phyloP scores from a whole-genome alignment of 108 stramenopile genomes.

The Hondaea fermentalgiana region DNA sequence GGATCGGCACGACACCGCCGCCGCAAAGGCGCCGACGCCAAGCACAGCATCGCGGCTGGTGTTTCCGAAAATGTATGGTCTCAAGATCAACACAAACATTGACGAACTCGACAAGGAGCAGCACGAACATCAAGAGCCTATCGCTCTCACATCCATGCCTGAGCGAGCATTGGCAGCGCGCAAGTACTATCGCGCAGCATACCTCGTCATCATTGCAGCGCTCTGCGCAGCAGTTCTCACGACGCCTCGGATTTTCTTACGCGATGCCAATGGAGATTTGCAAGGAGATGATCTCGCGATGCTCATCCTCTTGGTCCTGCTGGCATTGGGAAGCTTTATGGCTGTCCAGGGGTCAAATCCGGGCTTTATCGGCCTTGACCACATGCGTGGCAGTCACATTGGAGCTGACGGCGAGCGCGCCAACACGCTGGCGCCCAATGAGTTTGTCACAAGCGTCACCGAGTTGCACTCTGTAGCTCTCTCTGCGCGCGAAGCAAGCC shows the following conservation, averaged over 20 bases:
- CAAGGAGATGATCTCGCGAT: not conserved
- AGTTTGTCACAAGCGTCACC: no score
- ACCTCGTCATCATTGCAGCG: not conserved
- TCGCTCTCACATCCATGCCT: not conserved
- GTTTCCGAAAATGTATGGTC: not conserved
- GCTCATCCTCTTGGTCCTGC: not conserved
- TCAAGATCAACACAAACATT: not conserved
- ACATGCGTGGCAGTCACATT: no score
- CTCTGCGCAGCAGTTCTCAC: not conserved
- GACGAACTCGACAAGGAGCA: not conserved
- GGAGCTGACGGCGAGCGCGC: no score
- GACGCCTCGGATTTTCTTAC: not conserved
- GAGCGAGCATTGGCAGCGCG: not conserved
- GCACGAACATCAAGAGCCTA: not conserved
- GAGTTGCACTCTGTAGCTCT: no score
- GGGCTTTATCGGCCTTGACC: constrained; percentile 31
- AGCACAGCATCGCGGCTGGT: not conserved
- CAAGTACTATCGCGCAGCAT: not conserved
- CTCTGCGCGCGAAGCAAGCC: no score
- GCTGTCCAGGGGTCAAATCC: constrained; percentile 38
- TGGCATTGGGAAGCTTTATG: constrained; percentile 4
- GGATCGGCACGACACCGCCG: not conserved
- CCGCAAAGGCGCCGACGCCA: not conserved
- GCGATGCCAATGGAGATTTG: not conserved
- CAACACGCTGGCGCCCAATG: no score